phyloP scores from a whole-genome alignment of 1,284 basidiomycete genomes.

The Boletus smithii region DNA sequence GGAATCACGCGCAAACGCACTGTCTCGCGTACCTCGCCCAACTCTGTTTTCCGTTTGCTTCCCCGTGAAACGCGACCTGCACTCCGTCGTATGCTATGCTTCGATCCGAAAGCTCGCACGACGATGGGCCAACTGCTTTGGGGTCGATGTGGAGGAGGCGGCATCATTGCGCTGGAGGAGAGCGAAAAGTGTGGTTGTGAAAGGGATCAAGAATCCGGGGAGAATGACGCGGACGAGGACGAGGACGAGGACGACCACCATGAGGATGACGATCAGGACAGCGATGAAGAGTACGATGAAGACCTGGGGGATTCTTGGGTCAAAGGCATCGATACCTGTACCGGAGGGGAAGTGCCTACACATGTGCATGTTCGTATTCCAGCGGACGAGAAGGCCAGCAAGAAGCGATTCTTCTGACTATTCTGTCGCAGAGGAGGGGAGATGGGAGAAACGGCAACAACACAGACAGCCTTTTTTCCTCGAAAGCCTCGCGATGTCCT shows the following conservation, averaged over 20 bases:
- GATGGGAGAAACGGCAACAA: conserved; percentile 1
- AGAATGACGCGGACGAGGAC: conserved; percentile 9
- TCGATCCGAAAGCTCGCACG: conserved; percentile 86
- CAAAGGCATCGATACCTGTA: conserved; percentile 71
- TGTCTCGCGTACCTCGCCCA: conserved; percentile 78
- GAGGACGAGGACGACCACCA: conserved; percentile 17
- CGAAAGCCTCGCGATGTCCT: conserved; percentile 17
- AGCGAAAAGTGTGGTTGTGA: conserved; percentile 50
- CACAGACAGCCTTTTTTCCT: conserved; percentile 6
- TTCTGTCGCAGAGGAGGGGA: not conserved
- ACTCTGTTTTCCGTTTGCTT: conserved; percentile 95
- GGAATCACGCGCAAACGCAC: conserved; percentile 48
- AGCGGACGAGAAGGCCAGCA: conserved; percentile 67
- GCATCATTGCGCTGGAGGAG: conserved; percentile 50
- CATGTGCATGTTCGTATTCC: conserved; percentile 71
- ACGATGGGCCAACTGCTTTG: conserved; percentile 92
- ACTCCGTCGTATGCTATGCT: conserved; percentile 89
- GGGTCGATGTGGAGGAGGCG: conserved; percentile 72
- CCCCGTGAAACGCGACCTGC: conserved; percentile 90
- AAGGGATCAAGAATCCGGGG: conserved; percentile 47
- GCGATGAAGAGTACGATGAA: conserved; percentile 67
- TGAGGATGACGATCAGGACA: conserved; percentile 20
- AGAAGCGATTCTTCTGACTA: conserved; percentile 66
- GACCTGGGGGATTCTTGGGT: conserved; percentile 80
- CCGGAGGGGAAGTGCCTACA: conserved; percentile 43